These are phyloP conservation scores for Globisporangium yorkense DNA, from an alignment of 352 stramenopile genomes.

Conservation along the genomic window DNA sequence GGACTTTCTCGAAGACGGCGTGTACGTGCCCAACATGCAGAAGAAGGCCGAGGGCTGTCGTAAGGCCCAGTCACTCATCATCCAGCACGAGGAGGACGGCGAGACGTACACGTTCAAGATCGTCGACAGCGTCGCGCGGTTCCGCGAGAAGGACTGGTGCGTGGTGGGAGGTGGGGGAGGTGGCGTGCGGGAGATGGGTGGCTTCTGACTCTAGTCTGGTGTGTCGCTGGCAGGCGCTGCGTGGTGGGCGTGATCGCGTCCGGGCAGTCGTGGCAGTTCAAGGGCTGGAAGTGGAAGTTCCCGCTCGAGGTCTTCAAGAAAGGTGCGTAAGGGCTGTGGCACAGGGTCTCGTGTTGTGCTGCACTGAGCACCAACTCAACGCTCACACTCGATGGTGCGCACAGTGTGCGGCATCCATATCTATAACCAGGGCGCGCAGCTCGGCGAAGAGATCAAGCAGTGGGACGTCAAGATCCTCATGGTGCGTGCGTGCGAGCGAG, in stretches of 20 bases:
- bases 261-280: conserved; percentile 90
- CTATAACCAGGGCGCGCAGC: conserved; percentile 75
- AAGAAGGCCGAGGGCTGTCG: conserved; percentile 81
- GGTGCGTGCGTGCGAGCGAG: conserved; percentile 24
- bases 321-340: conserved; percentile 25
- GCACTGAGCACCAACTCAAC: not conserved
- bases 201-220: not conserved
- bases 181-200: not conserved
- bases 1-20: conserved; percentile 84
- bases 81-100: conserved; percentile 78
- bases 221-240: conserved; percentile 46
- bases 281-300: conserved; percentile 92
- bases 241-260: conserved; percentile 88
- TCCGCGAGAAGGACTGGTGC: conserved; percentile 86
- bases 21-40: conserved; percentile 76
- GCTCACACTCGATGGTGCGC: conserved; percentile 1
- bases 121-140: conserved; percentile 81
- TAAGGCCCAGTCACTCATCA: conserved; percentile 79
- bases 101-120: conserved; percentile 84
- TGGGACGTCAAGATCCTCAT: conserved; percentile 90
- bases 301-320: conserved; percentile 90
- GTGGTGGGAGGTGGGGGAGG: conserved; percentile 3
- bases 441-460: conserved; percentile 82
- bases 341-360: too few relatives aligned
- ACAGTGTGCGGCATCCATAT: conserved; percentile 81